Percentiles rank a stretch among this genome's conserved stretches.
phyloP scores from a whole-genome alignment of 352 stramenopile species.

The Peronosclerospora sorghi region DNA sequence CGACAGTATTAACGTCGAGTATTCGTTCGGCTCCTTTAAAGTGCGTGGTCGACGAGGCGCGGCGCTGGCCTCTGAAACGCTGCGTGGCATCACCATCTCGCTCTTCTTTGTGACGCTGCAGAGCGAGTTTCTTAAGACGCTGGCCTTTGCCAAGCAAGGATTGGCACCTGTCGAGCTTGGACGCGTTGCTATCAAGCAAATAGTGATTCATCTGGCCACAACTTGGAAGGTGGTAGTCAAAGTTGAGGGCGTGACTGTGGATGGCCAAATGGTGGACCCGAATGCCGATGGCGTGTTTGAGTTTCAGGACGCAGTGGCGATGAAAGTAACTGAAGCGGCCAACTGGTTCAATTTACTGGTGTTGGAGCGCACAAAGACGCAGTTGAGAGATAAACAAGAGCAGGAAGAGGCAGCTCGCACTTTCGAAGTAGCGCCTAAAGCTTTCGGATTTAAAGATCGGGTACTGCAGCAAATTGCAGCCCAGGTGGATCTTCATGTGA shows the following conservation, averaged over 20 bases:
- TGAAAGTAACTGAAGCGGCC: constrained; percentile 38
- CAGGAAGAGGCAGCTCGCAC: constrained; percentile 3
- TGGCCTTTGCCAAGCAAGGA: constrained; percentile 48
- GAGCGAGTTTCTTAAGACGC: constrained; percentile 37
- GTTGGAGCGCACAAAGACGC: constrained; percentile 24
- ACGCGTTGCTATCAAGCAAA: constrained; percentile 26
- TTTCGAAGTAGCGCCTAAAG: constrained; percentile 8
- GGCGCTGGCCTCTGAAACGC: constrained; percentile 7
- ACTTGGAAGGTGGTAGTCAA: constrained; percentile 47
- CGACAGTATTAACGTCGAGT: constrained; percentile 40
- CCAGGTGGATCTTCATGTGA: constrained; percentile 47
- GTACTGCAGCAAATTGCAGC: constrained; percentile 48
- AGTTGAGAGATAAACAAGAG: constrained; percentile 22
- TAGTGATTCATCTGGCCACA: constrained; percentile 36
- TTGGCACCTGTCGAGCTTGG: constrained; percentile 34
- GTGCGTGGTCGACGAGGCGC: constrained; percentile 13
- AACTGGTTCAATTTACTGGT: constrained; percentile 27
- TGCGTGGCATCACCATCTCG: constrained; percentile 36
- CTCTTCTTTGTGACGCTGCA: constrained; percentile 47
- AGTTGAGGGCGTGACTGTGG: constrained; percentile 33
- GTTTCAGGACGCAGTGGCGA: constrained; percentile 36
- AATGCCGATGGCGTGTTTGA: constrained; percentile 31
- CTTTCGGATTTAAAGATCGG: constrained; percentile 50
- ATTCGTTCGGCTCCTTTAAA: constrained; percentile 34
- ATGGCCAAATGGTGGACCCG: constrained; percentile 33